These are phyloP conservation scores for Helicostylum pulchrum DNA, from an alignment of 192 early-diverging fungal species.

Conservation along the genomic window DNA sequence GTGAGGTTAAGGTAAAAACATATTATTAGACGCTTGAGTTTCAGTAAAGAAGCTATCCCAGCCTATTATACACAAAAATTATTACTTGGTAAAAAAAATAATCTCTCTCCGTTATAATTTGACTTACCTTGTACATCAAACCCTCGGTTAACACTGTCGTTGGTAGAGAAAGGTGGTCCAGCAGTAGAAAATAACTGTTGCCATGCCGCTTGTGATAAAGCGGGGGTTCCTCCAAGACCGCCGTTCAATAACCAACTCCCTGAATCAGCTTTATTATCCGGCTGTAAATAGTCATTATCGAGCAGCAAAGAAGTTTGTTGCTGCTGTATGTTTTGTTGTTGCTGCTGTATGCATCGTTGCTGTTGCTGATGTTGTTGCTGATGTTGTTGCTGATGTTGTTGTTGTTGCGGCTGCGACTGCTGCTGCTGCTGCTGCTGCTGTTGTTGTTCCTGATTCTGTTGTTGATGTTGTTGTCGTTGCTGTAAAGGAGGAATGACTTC, in stretches of 20 bases:
- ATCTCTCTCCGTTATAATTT: not conserved
- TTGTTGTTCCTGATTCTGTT: not conserved
- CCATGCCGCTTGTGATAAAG: conserved; percentile 14
- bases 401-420: not conserved
- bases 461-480: not conserved
- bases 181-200: conserved; percentile 12
- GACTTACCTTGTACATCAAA: conserved; percentile 8
- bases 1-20: too few relatives aligned
- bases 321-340: not conserved
- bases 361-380: not conserved
- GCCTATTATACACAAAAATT: not conserved
- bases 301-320: not conserved
- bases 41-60: conserved; percentile 10
- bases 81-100: too few relatives aligned
- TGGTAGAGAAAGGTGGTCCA: conserved; percentile 10
- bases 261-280: not conserved
- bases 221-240: not conserved
- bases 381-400: not conserved
- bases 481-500: not conserved
- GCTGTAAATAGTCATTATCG: not conserved
- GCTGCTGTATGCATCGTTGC: not conserved
- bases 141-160: not conserved
- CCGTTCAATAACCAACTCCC: conserved; percentile 10
- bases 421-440: not conserved
- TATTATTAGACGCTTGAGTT: not conserved